Evolutionary conservation across 2,329 filamentous ascomycete genomes (phyloP), one percentile per base, ranked within the genome.

Genomic region (Paraphoma sp.): DNA sequence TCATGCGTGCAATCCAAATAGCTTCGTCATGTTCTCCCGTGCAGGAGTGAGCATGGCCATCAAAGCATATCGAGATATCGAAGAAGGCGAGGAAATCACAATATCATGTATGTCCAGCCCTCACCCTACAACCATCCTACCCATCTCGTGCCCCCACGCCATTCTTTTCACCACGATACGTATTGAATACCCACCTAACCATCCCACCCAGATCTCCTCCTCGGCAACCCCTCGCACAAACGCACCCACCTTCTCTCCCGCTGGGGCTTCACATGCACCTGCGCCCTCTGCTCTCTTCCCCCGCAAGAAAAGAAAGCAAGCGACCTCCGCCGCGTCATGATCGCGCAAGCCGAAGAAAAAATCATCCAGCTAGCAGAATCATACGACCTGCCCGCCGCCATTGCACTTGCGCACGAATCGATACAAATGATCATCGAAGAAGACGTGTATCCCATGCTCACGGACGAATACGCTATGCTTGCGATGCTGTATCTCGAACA

Each of bases 181-280:
- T 28, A 17, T 33, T n/a, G 7, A 5, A 4, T 36, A 14, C 38
- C 5, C 30, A 43, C 9, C 30, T 30, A 40, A 30, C 55, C 53
- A 33, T 36, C 38, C 7, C 30, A 14, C 2, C 5, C 29, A 63
- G 63, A 70, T 42, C 53, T 68, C 47, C 57, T 63, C 16, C 49
- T 67, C 28, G 65, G 65, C 18, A 48, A 57, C 5, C 53, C 67
- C 17, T 59, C 44, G 4, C 0, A 36, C 0, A 29, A 58, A 18
- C 62, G 67, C 38, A 43, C 53, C 28, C 10, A 45, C 6, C 38
- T 48, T 6, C 57, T 69, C 46, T 33, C 54, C 1, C 57, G 58
- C 40, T 71, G 68, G 68, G 67, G 62, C 18, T 71, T 71, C 59
- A 61, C 41, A n/a, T 70, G 68, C 45, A 62, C 57, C 23, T 71